Base-by-base conservation (phyloP, 257 asterid genomes). In the Nicotiana attenuata region DNA sequence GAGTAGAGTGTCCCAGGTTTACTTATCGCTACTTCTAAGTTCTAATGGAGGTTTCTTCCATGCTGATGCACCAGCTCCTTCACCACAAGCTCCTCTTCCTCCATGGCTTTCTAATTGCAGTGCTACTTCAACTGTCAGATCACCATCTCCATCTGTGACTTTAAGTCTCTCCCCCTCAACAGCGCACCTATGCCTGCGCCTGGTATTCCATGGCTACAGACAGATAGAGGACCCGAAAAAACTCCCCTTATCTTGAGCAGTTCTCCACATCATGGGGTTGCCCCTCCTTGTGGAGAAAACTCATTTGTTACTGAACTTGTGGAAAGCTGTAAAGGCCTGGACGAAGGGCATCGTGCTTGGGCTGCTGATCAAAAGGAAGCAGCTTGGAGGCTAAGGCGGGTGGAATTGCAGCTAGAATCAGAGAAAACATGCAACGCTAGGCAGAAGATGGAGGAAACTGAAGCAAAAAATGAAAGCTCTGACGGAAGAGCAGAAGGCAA, bases 331-430 rank as follows among this genome's bases (percentile, higher is more conserved):
- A 84, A 89, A 38, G 97, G 93, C 69, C 63, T 94, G 55, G 97
- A 93, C 11, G 97, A 96, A 85, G 97, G 93, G 78, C 97, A 94
- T 10, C 85, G 92, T 1, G 96, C 95, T 1, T 89, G 91, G 97
- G 87, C 92, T 0, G 89, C 92, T 0, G 97, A 96, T 28, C 86
- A 92, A 78, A 96, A 96, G 52, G 99, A 96, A 83, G 92, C 97
- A 1, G 91, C 91, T 0, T 96, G 98, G 99, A 89, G 97, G 50
- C 31, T 96, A 88, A 93, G 89, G 80, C 76, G 99, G 82, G 95
- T 93, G 0, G 97, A 96, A 56, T 69, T 94, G 82, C 98, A 94
- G 65, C 80, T 92, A 80, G 99, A 96, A 73, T 91, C 99, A 0
- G 98, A 96, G 89, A 94, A 96, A 83, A 94, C 97, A 0, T 66